Evolutionary conservation across 2,329 filamentous ascomycete species (phyloP).

Genomic region (Dactylellina haptotyla): DNA sequence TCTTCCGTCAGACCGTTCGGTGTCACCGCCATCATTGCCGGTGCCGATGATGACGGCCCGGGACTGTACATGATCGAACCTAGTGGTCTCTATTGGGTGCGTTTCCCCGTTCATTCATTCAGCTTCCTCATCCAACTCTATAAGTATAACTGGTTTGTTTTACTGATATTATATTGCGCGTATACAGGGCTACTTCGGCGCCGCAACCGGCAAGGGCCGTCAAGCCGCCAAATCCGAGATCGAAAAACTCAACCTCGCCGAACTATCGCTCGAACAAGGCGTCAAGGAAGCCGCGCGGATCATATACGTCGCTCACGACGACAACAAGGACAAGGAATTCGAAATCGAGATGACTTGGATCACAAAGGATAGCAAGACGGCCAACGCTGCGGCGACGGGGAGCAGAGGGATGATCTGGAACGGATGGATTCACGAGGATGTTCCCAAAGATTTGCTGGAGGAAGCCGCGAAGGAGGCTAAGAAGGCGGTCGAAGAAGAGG

Average conservation of each 20-base stretch:
- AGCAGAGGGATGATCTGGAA: constrained; percentile 50
- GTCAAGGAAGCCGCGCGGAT: constrained; percentile 97
- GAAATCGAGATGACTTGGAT: constrained; percentile 99
- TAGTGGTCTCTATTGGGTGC: constrained; percentile 90
- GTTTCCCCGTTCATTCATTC: constrained; percentile 46
- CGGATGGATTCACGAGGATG: constrained; percentile 90
- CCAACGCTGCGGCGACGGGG: constrained; percentile 66
- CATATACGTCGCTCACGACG: constrained; percentile 96
- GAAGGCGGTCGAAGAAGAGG: constrained; percentile 86
- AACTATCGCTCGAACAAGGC: constrained; percentile 81
- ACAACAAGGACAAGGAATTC: constrained; percentile 99
- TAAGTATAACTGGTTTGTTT: constrained; percentile 21
- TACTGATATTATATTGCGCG: constrained; percentile 8
- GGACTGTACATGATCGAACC: constrained; percentile 99
- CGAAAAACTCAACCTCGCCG: constrained; percentile 91
- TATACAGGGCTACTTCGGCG: constrained; percentile 87
- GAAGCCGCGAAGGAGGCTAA: constrained; percentile 94
- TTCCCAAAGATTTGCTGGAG: constrained; percentile 87
- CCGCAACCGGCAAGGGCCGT: constrained; percentile 94
- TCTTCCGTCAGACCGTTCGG: constrained; percentile 96
- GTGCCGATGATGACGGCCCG: constrained; percentile 93
- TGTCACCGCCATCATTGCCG: constrained; percentile 91
- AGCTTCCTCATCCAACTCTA: not conserved
- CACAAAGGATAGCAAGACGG: constrained; percentile 77
- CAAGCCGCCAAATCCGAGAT: constrained; percentile 98